These are phyloP conservation scores for Sordariomycetes sp. DNA, from an alignment of 2,329 filamentous ascomycete species.

Conservation along the genomic window DNA sequence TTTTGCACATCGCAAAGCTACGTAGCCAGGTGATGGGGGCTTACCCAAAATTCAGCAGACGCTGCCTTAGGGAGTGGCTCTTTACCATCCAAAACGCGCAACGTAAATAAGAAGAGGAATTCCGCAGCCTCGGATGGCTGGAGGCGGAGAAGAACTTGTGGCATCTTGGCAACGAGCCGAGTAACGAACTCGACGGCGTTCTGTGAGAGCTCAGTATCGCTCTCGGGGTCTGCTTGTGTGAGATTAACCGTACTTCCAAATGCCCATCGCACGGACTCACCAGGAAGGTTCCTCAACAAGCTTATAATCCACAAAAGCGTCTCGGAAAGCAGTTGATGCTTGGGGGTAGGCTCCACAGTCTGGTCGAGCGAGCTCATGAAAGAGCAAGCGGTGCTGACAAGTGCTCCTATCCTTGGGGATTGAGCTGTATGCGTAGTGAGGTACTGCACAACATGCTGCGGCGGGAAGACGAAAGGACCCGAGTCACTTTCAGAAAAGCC, in stretches of 20 bases:
- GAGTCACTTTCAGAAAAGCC: slow-evolving; percentile 68
- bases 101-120: slow-evolving; percentile 61
- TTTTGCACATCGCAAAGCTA: background rate
- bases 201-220: slow-evolving; percentile 65
- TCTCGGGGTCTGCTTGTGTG: slow-evolving; percentile 44
- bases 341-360: slow-evolving; percentile 27
- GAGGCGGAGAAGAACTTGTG: slow-evolving; percentile 49
- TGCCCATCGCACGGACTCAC: slow-evolving; percentile 28
- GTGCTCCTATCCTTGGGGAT: slow-evolving; percentile 58
- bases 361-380: slow-evolving; percentile 54
- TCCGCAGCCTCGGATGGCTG: slow-evolving; percentile 49
- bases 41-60: slow-evolving; percentile 67
- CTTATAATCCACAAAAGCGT: slow-evolving; percentile 54
- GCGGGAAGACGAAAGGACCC: slow-evolving; percentile 69
- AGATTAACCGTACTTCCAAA: background rate
- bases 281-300: slow-evolving; percentile 53
- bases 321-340: slow-evolving; percentile 36
- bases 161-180: slow-evolving; percentile 51
- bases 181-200: slow-evolving; percentile 65
- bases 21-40: slow-evolving; percentile 10
- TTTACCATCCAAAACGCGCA: slow-evolving; percentile 59
- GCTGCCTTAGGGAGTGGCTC: slow-evolving; percentile 70
- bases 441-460: slow-evolving; percentile 56
- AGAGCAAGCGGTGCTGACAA: slow-evolving; percentile 63
- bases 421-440: slow-evolving; percentile 48